Percentiles rank a stretch among this genome's conserved stretches.
phyloP scores from a whole-genome alignment of 495 filamentous ascomycete species.

The Hypomontagnella monticulosa region DNA sequence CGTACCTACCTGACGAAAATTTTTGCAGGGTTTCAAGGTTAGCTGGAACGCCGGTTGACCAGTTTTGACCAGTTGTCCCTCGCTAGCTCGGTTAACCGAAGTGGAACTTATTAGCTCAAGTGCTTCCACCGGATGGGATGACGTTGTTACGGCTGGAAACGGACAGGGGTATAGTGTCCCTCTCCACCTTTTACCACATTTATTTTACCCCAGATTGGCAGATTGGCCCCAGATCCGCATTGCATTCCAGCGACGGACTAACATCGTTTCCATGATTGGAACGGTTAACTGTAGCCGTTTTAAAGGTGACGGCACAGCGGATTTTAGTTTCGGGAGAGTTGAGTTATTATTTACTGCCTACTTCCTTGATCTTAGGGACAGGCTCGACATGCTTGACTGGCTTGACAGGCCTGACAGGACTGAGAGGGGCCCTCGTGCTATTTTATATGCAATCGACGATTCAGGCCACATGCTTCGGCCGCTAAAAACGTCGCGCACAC shows the following conservation, averaged over 20 bases:
- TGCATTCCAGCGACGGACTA: conserved; percentile 27
- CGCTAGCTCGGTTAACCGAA: conserved; percentile 15
- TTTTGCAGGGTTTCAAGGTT: conserved; percentile 4
- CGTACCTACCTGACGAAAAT: background rate
- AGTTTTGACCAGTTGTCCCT: conserved; percentile 19
- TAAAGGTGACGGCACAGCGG: background rate
- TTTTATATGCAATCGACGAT: background rate
- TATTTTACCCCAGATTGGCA: conserved; percentile 41
- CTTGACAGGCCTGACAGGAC: no score
- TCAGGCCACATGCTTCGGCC: background rate
- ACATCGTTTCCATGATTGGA: conserved; percentile 32
- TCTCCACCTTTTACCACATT: conserved; percentile 21
- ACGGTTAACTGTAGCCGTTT: conserved; percentile 13
- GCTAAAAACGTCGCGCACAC: no score
- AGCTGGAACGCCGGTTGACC: conserved; percentile 3
- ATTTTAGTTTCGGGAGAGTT: conserved; percentile 5
- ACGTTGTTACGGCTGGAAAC: conserved; percentile 30
- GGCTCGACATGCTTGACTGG: no score
- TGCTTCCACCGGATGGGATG: conserved; percentile 32
- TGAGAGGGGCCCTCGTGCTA: no score
- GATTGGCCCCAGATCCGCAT: conserved; percentile 24
- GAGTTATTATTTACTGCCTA: conserved; percentile 8
- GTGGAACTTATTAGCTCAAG: conserved; percentile 13
- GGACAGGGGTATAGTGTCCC: conserved; percentile 6
- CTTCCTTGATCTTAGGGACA: conserved; percentile 10